Conservation (phyloP, 2,329 filamentous ascomycete genomes). For the Stachybotrys elegans region DNA sequence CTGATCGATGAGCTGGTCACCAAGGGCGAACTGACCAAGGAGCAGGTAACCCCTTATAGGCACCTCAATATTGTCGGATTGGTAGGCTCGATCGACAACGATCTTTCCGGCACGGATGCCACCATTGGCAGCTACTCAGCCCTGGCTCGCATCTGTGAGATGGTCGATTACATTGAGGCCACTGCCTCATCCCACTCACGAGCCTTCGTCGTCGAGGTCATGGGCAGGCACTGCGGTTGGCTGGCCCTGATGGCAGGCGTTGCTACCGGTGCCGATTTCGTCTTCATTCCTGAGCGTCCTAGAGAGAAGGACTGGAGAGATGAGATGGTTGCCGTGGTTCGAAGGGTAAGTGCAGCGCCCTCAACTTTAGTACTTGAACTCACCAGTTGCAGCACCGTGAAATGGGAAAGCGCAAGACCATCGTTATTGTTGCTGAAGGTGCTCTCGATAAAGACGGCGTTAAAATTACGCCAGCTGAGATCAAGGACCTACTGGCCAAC, state of each 20-base stretch:
- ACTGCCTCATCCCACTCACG: constrained; percentile 91
- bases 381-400: constrained; percentile 61
- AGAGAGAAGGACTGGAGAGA: constrained; percentile 82
- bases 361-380: not conserved
- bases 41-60: constrained; percentile 70
- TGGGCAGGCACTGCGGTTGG: constrained; percentile 98
- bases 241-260: constrained; percentile 94
- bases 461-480: constrained; percentile 74
- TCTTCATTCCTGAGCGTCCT: constrained; percentile 95
- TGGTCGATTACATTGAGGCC: constrained; percentile 94
- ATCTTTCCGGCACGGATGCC: constrained; percentile 93
- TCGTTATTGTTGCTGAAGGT: constrained; percentile 95
- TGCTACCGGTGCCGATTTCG: constrained; percentile 89
- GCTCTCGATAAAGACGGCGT: constrained; percentile 80
- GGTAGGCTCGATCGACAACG: constrained; percentile 97
- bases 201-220: constrained; percentile 96
- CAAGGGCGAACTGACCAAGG: constrained; percentile 62
- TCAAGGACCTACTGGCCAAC: constrained; percentile 84
- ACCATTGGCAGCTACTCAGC: constrained; percentile 97
- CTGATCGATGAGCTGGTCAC: constrained; percentile 79
- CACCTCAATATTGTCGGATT: constrained; percentile 94
- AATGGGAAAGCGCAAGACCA: constrained; percentile 92
- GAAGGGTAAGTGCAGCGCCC: constrained; percentile 48
- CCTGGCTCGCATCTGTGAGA: constrained; percentile 86
- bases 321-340: constrained; percentile 77